Conservation (phyloP, 2,329 filamentous ascomycete species). For the Fusarium tuaranense region DNA sequence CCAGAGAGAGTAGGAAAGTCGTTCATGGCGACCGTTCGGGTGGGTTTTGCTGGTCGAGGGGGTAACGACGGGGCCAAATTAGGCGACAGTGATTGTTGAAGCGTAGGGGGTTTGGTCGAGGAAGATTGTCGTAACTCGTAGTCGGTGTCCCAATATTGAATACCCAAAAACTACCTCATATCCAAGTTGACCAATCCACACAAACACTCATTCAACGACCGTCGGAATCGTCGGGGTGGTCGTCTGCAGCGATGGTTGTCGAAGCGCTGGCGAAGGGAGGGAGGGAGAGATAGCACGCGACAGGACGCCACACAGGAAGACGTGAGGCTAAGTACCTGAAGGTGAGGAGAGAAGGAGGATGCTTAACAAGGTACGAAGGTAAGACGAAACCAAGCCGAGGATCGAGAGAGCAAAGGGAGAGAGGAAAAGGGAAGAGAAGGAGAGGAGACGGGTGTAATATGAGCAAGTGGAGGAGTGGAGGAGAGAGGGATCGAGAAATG, state of each 20-base stretch:
- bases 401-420: constrained; percentile 31
- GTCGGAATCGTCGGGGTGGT: constrained; percentile 35
- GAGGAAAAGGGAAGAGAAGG: constrained; percentile 31
- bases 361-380: constrained; percentile 34
- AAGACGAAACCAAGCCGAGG: constrained; percentile 39
- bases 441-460: constrained; percentile 42
- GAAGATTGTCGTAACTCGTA: constrained; percentile 32
- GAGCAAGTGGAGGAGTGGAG: constrained; percentile 40
- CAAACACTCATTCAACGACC: constrained; percentile 33
- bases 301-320: constrained; percentile 40
- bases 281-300: constrained; percentile 34
- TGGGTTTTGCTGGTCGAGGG: constrained; percentile 19
- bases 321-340: constrained; percentile 30
- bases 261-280: constrained; percentile 40
- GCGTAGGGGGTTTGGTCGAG: constrained; percentile 21
- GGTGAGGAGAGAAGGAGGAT: constrained; percentile 20
- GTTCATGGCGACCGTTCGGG: constrained; percentile 49
- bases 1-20: constrained; percentile 52
- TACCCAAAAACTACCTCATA: constrained; percentile 54
- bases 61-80: constrained; percentile 5
- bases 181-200: constrained; percentile 44
- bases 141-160: constrained; percentile 46
- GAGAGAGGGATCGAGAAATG: constrained; percentile 43
- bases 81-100: constrained; percentile 20
- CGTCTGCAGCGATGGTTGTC: constrained; percentile 37